Conservation (phyloP, 1,139 yeast genomes). For the Diutina scorzettiae region DNA sequence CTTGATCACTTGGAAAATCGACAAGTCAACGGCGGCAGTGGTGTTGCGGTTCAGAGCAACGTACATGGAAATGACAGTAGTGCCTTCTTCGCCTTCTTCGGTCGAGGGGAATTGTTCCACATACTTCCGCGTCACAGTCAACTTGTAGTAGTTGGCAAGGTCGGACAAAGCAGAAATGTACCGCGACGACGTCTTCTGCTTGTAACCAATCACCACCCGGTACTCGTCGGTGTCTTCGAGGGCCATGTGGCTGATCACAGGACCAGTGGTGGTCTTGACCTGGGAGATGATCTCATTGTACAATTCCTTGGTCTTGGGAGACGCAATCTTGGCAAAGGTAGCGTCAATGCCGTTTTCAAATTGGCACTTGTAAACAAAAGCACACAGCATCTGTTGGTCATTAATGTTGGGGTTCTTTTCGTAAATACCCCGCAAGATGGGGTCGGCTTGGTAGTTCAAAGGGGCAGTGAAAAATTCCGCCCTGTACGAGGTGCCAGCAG, state of each 20-base stretch:
- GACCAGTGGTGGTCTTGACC: conserved; percentile 75
- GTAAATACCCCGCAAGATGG: conserved; percentile 31
- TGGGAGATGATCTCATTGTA: conserved; percentile 64
- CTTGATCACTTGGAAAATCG: conserved; percentile 83
- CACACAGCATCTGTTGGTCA: conserved; percentile 55
- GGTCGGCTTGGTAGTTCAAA: conserved; percentile 35
- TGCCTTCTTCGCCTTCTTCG: conserved; percentile 38
- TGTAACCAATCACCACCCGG: conserved; percentile 81
- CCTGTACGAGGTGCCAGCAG: conserved; percentile 41
- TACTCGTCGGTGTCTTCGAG: conserved; percentile 69
- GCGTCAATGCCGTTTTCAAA: conserved; percentile 50
- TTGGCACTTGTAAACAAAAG: conserved; percentile 75
- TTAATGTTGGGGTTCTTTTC: conserved; percentile 17
- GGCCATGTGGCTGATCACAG: conserved; percentile 81
- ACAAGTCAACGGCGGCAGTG: conserved; percentile 45
- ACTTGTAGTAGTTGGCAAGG: conserved; percentile 80
- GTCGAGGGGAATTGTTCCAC: conserved; percentile 74
- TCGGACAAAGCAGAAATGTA: conserved; percentile 84
- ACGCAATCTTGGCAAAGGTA: conserved; percentile 69
- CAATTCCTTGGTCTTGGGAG: conserved; percentile 64
- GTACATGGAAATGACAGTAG: conserved; percentile 79
- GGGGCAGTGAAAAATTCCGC: conserved; percentile 78
- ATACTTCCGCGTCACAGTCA: conserved; percentile 78
- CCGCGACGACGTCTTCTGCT: conserved; percentile 74
- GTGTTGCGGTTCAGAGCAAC: conserved; percentile 43